Evolutionary conservation across 495 filamentous ascomycete species (phyloP).

Genomic region (Xanthoparmelia taractica): DNA sequence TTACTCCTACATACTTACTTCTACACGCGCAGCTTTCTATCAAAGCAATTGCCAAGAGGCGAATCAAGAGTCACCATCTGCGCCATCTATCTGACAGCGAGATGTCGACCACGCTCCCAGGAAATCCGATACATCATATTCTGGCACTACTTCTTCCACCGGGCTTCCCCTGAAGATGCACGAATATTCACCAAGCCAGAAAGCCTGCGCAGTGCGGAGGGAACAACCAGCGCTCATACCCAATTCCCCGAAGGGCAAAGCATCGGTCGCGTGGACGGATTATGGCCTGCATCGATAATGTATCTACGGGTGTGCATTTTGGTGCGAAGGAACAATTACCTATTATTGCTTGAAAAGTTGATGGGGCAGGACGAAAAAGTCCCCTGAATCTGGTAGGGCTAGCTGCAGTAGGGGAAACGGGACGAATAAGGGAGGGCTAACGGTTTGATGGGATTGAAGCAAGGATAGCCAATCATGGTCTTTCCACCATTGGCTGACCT

Average conservation of each 20-base stretch:
- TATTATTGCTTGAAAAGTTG: slow-evolving; percentile 21
- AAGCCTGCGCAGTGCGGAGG: background rate
- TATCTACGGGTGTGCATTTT: background rate
- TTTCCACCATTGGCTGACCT: slow-evolving; percentile 2
- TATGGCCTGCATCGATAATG: background rate
- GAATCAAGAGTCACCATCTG: background rate
- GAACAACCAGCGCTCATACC: background rate
- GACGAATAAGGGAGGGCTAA: background rate
- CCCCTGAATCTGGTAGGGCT: slow-evolving; percentile 8
- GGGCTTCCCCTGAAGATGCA: no score
- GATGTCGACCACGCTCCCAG: background rate
- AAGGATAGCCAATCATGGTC: background rate
- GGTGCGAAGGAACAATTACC: background rate
- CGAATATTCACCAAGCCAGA: background rate
- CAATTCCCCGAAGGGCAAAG: background rate
- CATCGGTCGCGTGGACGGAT: background rate
- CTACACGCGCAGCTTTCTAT: background rate
- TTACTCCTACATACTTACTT: no score
- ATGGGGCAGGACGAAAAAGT: slow-evolving; percentile 19
- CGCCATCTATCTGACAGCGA: background rate
- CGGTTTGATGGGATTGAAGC: background rate
- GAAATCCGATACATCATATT: background rate
- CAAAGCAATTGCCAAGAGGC: background rate
- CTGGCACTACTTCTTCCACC: background rate
- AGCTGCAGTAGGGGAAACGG: slow-evolving; percentile 6